Percentiles rank a stretch among this genome's conserved stretches.
Evolutionary conservation across 345 rosid species (phyloP).

Genomic region (Brassica napus): DNA sequence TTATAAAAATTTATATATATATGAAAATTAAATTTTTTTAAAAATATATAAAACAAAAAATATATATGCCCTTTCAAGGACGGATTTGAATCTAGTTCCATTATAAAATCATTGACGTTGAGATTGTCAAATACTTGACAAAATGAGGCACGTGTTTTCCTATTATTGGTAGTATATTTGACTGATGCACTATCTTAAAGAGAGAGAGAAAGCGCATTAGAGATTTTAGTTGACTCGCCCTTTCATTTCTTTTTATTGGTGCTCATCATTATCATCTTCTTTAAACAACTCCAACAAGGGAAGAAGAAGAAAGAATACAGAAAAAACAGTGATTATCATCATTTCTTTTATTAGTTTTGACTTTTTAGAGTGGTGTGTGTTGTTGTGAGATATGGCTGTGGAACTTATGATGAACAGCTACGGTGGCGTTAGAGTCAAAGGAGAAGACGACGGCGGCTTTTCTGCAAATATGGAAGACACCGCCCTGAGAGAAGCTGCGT

Average conservation of each 20-base stretch:
- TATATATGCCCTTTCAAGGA: too few relatives aligned
- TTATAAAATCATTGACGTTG: slow-evolving; percentile 26
- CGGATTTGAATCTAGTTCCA: not conserved
- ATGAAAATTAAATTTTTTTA: too few relatives aligned
- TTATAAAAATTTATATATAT: too few relatives aligned
- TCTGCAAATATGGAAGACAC: slow-evolving; percentile 49
- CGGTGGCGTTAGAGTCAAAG: slow-evolving; percentile 14
- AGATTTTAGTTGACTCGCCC: slow-evolving; percentile 36
- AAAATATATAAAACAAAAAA: too few relatives aligned
- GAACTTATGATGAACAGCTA: slow-evolving; percentile 29
- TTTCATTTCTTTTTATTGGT: not conserved
- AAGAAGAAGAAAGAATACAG: not conserved
- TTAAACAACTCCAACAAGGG: slow-evolving; percentile 1
- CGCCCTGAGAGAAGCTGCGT: slow-evolving; percentile 67
- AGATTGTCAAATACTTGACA: slow-evolving; percentile 25
- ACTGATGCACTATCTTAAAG: slow-evolving; percentile 30
- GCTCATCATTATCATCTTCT: slow-evolving; percentile 8
- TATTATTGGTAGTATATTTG: slow-evolving; percentile 28
- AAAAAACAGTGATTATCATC: not conserved
- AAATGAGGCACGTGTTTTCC: not conserved
- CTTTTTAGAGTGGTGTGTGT: not conserved
- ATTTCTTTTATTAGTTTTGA: not conserved
- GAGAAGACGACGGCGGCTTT: slow-evolving; percentile 13
- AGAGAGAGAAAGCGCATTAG: slow-evolving; percentile 15
- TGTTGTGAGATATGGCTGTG: slow-evolving; percentile 21